A percentile compares a stretch with the other conserved stretches of the same genome.
Evolutionary conservation across 2,329 filamentous ascomycete species (phyloP).

Genomic region (Xylaria polymorpha): DNA sequence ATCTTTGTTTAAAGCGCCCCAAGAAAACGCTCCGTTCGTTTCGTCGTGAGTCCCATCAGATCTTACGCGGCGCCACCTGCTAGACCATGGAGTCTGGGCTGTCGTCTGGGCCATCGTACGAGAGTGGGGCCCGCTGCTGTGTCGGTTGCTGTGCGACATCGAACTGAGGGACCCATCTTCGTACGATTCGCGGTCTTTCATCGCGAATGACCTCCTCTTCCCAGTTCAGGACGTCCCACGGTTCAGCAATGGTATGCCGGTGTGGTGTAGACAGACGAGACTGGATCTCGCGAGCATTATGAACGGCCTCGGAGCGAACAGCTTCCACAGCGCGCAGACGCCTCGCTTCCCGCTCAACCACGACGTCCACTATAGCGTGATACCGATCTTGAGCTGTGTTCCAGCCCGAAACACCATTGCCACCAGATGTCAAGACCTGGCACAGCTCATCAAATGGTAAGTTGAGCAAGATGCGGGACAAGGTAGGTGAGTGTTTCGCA

Average conservation of each 20-base stretch:
- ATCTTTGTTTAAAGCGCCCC: slow-evolving; percentile 32
- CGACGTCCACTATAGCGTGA: slow-evolving; percentile 61
- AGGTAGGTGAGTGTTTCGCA: slow-evolving; percentile 57
- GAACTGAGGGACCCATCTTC: slow-evolving; percentile 58
- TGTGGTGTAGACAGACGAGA: slow-evolving; percentile 52
- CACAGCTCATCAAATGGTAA: slow-evolving; percentile 76
- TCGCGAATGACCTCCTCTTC: slow-evolving; percentile 57
- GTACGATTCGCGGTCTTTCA: slow-evolving; percentile 57
- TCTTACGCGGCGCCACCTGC: slow-evolving; percentile 34
- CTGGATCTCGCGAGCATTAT: slow-evolving; percentile 52
- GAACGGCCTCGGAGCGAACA: slow-evolving; percentile 53
- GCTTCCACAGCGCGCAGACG: slow-evolving; percentile 61
- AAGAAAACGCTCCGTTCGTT: slow-evolving; percentile 41
- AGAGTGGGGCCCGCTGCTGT: slow-evolving; percentile 37
- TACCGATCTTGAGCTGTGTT: slow-evolving; percentile 60
- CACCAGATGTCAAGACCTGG: slow-evolving; percentile 70
- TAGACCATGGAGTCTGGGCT: slow-evolving; percentile 49
- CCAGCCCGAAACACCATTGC: slow-evolving; percentile 65
- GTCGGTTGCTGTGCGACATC: slow-evolving; percentile 37
- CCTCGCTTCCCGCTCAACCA: slow-evolving; percentile 68
- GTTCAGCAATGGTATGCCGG: slow-evolving; percentile 55
- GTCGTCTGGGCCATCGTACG: slow-evolving; percentile 41
- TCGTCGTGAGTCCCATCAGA: slow-evolving; percentile 42
- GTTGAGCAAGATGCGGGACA: slow-evolving; percentile 77
- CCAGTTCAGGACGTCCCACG: slow-evolving; percentile 64